Conservation (phyloP, 2,329 filamentous ascomycete species). For the Epichloe uncinata region DNA sequence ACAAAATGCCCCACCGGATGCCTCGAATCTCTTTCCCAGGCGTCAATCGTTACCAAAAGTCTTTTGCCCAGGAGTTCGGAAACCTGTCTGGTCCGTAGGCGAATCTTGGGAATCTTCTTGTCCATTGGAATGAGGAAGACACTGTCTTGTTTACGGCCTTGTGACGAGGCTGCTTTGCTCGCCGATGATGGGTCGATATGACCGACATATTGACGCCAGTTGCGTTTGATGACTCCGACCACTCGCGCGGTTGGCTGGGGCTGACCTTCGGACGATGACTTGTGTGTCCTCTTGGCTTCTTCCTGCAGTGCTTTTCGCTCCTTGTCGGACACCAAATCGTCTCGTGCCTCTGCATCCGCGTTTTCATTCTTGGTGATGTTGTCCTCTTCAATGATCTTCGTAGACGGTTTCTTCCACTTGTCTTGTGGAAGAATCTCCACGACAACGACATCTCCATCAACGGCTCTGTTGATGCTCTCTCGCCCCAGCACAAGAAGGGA, state of each 20-base stretch:
- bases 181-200: constrained; percentile 84
- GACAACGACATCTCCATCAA: constrained; percentile 85
- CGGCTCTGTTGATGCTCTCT: constrained; percentile 89
- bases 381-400: constrained; percentile 92
- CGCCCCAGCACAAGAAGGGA: constrained; percentile 76
- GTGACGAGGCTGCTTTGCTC: constrained; percentile 54
- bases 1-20: constrained; percentile 92
- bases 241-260: constrained; percentile 86
- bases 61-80: constrained; percentile 82
- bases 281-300: constrained; percentile 77
- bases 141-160: constrained; percentile 75
- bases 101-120: constrained; percentile 92
- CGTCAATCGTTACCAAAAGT: constrained; percentile 83
- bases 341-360: constrained; percentile 65
- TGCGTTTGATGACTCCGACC: constrained; percentile 84
- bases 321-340: constrained; percentile 71
- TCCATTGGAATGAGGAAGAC: constrained; percentile 98
- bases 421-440: constrained; percentile 87
- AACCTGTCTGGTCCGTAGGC: constrained; percentile 81
- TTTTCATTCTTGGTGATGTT: constrained; percentile 86
- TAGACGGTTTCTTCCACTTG: constrained; percentile 93
- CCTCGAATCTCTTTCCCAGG: constrained; percentile 86
- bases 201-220: constrained; percentile 96
- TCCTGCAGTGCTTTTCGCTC: constrained; percentile 82
- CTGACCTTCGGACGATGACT: constrained; percentile 58